Base-by-base conservation (phyloP, 345 rosid genomes). In the Gynandropsis gynandra region DNA sequence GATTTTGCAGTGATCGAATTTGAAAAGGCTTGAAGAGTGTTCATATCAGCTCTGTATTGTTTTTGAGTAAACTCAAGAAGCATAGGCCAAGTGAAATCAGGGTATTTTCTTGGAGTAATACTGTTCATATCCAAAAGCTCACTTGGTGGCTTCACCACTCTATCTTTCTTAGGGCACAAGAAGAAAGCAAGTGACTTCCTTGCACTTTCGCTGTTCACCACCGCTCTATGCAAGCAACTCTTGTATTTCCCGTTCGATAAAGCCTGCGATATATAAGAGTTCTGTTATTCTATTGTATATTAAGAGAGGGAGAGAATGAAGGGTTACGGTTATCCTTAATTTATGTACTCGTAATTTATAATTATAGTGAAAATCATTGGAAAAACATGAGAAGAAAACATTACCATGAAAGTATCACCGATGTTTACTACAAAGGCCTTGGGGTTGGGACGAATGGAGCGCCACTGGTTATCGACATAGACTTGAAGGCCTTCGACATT, bases 111-210 rank as follows among this genome's bases (percentile, higher is more conserved):
- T 41, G 89, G 86, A 24, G 70, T 56, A 47, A 7, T 29, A 5
- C 41, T 27, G 69, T n/a, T n/a, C 19, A 34, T 39, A 66, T 74
- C 80, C 71, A 83, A 77, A 57, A 92, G 70, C 56, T 85, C 84
- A 0, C 46, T 44, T 13, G 97, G 99, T 59, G 99, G 94, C 50
- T 69, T 71, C 46, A 93, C 81, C 55, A 85, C 80, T 69, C 70
- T 83, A 52, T 88, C 97, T 10, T 57, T 73, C 76, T 59, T 73
- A 1, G 99, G 99, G 68, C 97, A 85, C 56, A 88, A 34, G 69
- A 93, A 93, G 75, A 93, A 93, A 9, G 99, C 97, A 10, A 93
- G 84, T 18, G 99, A 88, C 76, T 88, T 93, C 55, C 99, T 85
- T 16, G 86, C 64, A 1, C 72, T 88, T 51, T 60, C 58, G 40